phyloP scores from a whole-genome alignment of 2,329 filamentous ascomycete species.

The Pyrenochaeta sp. region DNA sequence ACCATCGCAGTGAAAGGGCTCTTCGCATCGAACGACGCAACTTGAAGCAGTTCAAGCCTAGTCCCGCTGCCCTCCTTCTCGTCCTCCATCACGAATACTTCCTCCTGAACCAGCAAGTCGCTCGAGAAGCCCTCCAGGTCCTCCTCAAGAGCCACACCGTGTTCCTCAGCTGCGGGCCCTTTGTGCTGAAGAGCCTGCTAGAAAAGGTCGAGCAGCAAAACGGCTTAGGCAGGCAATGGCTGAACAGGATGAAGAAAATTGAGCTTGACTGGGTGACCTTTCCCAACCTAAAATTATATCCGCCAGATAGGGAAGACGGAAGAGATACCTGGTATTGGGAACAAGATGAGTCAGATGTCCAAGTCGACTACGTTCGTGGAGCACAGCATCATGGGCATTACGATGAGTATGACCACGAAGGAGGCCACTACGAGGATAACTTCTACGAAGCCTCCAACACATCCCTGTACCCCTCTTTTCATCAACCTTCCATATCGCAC shows the following conservation, averaged over 20 bases:
- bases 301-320: slow-evolving; percentile 35
- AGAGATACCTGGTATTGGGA: slow-evolving; percentile 40
- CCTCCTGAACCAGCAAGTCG: slow-evolving; percentile 45
- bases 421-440: slow-evolving; percentile 46
- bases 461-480: slow-evolving; percentile 39
- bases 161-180: slow-evolving; percentile 47
- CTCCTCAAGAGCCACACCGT: slow-evolving; percentile 46
- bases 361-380: slow-evolving; percentile 41
- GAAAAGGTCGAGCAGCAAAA: slow-evolving; percentile 35
- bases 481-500: slow-evolving; percentile 9
- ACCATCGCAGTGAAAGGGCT: slow-evolving; percentile 33
- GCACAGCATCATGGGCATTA: slow-evolving; percentile 36
- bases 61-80: slow-evolving; percentile 40
- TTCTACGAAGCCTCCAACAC: slow-evolving; percentile 38
- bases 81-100: slow-evolving; percentile 45
- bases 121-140: slow-evolving; percentile 44
- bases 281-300: slow-evolving; percentile 42
- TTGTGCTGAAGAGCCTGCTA: slow-evolving; percentile 42
- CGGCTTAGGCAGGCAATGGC: slow-evolving; percentile 36
- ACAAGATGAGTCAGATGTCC: slow-evolving; percentile 26
- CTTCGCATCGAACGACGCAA: slow-evolving; percentile 47
- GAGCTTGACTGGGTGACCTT: slow-evolving; percentile 48
- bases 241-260: slow-evolving; percentile 41
- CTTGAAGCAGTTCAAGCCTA: slow-evolving; percentile 43
- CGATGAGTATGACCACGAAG: slow-evolving; percentile 47